Evolutionary conservation across 192 early-diverging fungal species (phyloP).

Genomic region (Borealophlyctis nickersoniae): DNA sequence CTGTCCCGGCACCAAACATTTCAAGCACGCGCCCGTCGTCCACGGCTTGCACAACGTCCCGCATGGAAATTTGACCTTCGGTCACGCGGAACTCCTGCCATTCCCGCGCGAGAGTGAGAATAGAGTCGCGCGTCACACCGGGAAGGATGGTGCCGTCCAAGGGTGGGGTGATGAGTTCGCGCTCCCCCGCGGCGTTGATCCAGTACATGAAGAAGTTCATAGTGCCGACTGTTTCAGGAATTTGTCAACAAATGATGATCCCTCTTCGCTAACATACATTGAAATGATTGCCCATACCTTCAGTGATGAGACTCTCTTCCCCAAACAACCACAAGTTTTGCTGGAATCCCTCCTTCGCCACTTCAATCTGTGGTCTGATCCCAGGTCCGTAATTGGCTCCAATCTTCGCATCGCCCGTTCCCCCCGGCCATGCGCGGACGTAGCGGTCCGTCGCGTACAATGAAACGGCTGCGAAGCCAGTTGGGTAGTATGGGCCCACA

Average conservation of each 20-base stretch:
- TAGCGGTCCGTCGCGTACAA: conserved; percentile 81
- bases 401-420: conserved; percentile 89
- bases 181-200: conserved; percentile 78
- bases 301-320: conserved; percentile 77
- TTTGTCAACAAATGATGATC: too few species aligned
- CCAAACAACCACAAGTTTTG: conserved; percentile 97
- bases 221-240: conserved; percentile 67
- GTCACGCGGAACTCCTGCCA: conserved; percentile 89
- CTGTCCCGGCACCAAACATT: conserved; percentile 95
- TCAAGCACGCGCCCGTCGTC: conserved; percentile 79
- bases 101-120: conserved; percentile 67
- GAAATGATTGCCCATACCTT: conserved; percentile 46
- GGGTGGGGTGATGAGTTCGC: conserved; percentile 84
- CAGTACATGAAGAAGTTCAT: conserved; percentile 94
- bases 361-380: conserved; percentile 77
- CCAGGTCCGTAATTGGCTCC: conserved; percentile 88
- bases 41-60: conserved; percentile 67
- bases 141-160: conserved; percentile 94
- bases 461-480: conserved; percentile 85
- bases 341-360: conserved; percentile 83
- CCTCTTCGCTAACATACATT: too few species aligned
- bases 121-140: conserved; percentile 92
- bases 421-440: conserved; percentile 93
- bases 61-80: conserved; percentile 82
- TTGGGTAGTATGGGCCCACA: conserved; percentile 94